Conservation (phyloP, 441 rosid species). For the Hypseocharis bilobata region DNA sequence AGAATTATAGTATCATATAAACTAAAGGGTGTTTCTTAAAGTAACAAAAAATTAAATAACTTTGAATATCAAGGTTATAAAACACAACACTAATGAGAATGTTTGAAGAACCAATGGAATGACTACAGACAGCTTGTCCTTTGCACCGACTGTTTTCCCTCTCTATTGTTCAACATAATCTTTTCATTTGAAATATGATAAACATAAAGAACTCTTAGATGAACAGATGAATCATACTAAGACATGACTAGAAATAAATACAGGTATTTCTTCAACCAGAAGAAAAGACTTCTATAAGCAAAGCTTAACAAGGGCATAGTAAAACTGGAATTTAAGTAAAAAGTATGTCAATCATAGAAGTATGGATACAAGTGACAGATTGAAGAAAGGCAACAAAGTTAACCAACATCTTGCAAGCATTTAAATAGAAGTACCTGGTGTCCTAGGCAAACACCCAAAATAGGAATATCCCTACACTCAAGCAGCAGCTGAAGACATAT, state of each 20-base stretch:
- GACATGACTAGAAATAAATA: not conserved
- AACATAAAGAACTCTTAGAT: not conserved
- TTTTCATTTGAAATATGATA: no score
- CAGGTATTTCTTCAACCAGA: not conserved
- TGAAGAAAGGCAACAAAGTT: not conserved
- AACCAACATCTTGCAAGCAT: not conserved
- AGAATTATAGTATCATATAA: no score
- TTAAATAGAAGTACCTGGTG: slow-evolving; percentile 55
- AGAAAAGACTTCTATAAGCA: not conserved
- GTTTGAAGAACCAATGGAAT: no score
- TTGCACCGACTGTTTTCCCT: no score
- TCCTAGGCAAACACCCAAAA: slow-evolving; percentile 90
- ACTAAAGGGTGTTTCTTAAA: no score
- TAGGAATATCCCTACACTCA: slow-evolving; percentile 77
- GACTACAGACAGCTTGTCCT: no score
- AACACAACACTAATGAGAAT: no score
- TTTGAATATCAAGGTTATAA: no score
- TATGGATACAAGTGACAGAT: slow-evolving; percentile 2
- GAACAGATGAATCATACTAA: not conserved
- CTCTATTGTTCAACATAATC: no score
- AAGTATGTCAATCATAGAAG: not conserved
- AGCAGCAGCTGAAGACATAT: slow-evolving; percentile 74
- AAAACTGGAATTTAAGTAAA: not conserved
- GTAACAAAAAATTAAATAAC: no score
- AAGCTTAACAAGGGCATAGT: not conserved